phyloP scores from a whole-genome alignment of 2,329 filamentous ascomycete species.

The Didymella sp. region DNA sequence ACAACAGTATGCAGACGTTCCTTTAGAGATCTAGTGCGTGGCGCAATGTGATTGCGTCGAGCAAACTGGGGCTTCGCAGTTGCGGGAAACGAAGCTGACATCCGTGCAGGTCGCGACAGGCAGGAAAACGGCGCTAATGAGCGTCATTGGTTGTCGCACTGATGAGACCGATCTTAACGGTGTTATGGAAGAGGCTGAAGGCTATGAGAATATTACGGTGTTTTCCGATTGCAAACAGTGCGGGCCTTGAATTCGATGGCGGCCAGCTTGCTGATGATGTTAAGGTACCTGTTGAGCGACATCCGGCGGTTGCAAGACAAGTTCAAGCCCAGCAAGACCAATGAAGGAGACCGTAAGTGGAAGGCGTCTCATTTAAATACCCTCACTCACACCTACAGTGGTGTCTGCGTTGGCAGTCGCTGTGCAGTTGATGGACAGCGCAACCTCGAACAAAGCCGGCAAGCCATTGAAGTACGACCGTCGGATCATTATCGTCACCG shows the following conservation, averaged over 20 bases:
- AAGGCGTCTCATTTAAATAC: not conserved
- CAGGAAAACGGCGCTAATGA: conserved; percentile 75
- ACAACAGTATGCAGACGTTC: conserved; percentile 65
- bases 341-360: conserved; percentile 72
- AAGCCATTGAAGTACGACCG: conserved; percentile 48
- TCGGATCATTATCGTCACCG: conserved; percentile 80
- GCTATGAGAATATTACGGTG: conserved; percentile 82
- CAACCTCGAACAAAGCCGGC: conserved; percentile 73
- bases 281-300: conserved; percentile 69
- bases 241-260: not conserved
- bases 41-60: not conserved
- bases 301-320: conserved; percentile 68
- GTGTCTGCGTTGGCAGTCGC: conserved; percentile 88
- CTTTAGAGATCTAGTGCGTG: conserved; percentile 31
- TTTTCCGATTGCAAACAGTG: conserved; percentile 70
- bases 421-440: conserved; percentile 86
- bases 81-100: conserved; percentile 11
- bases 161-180: conserved; percentile 57
- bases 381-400: conserved; percentile 49
- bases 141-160: conserved; percentile 84
- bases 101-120: conserved; percentile 63
- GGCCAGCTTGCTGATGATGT: conserved; percentile 9
- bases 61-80: not conserved
- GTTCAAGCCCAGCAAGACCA: conserved; percentile 72
- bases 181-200: conserved; percentile 68